Percentiles rank a stretch among this genome's conserved stretches.
Conservation (phyloP, 805 yeast genomes). For the Zygoascus biomembranicola region DNA sequence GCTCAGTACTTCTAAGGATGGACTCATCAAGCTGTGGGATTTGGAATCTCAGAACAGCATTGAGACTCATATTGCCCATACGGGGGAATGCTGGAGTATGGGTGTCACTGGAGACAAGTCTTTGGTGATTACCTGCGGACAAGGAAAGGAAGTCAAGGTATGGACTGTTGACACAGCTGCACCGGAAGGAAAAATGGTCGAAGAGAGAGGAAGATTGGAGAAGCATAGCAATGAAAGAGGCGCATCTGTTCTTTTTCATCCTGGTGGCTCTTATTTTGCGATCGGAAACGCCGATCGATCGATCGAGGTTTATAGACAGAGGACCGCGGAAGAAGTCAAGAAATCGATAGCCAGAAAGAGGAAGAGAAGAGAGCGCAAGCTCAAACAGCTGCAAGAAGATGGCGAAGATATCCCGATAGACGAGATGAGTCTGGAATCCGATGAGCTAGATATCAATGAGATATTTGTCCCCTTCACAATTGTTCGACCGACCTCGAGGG, state of each 20-base stretch:
- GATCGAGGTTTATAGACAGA: constrained; percentile 68
- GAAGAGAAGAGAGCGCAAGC: constrained; percentile 51
- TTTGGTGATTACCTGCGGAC: constrained; percentile 62
- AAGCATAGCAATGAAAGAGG: constrained; percentile 58
- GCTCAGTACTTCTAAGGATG: constrained; percentile 77
- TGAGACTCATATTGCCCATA: constrained; percentile 90
- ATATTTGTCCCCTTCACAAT: constrained; percentile 61
- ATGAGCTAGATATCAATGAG: constrained; percentile 17
- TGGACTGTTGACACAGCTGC: constrained; percentile 62
- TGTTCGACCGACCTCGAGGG: constrained; percentile 55
- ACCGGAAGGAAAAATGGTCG: constrained; percentile 45
- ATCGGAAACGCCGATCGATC: constrained; percentile 77
- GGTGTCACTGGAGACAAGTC: constrained; percentile 29
- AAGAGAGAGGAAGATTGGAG: constrained; percentile 57
- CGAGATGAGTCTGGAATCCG: constrained; percentile 17
- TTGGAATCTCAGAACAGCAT: constrained; percentile 78
- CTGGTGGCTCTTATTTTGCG: constrained; percentile 40
- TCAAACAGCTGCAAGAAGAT: constrained; percentile 42
- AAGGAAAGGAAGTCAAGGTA: constrained; percentile 71
- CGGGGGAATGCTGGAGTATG: constrained; percentile 89
- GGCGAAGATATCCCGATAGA: constrained; percentile 38
- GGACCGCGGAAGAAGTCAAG: constrained; percentile 67
- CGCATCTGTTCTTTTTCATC: constrained; percentile 47
- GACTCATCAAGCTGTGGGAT: constrained; percentile 90
- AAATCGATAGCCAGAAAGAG: constrained; percentile 72